Conservation (phyloP, 805 yeast species). For the Priceomyces carsonii region DNA sequence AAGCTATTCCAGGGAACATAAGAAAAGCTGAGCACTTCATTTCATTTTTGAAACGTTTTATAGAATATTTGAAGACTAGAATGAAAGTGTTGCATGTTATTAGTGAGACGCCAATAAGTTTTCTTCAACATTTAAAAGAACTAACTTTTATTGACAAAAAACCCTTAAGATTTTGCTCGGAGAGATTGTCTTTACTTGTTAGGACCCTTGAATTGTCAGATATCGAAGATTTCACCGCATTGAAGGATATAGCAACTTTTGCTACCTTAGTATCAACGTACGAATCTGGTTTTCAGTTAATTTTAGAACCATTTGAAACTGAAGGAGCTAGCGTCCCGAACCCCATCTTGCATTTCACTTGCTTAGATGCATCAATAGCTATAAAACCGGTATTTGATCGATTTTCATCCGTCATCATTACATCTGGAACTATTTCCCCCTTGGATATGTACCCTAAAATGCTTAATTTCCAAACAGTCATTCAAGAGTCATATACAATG, state of each 20-base stretch:
- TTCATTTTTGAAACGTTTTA: slow-evolving; percentile 86
- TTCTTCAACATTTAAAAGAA: slow-evolving; percentile 89
- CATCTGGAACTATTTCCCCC: slow-evolving; percentile 98
- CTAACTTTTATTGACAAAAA: slow-evolving; percentile 89
- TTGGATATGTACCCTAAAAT: slow-evolving; percentile 98
- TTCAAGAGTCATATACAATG: slow-evolving; percentile 95
- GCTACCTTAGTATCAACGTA: slow-evolving; percentile 95
- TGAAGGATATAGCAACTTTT: slow-evolving; percentile 94
- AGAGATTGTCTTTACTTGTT: slow-evolving; percentile 82
- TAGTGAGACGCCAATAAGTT: slow-evolving; percentile 95
- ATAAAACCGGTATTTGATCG: slow-evolving; percentile 95
- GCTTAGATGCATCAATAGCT: slow-evolving; percentile 97
- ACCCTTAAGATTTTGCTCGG: slow-evolving; percentile 90
- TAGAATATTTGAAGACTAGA: slow-evolving; percentile 92
- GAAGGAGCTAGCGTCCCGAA: slow-evolving; percentile 94
- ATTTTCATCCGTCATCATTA: slow-evolving; percentile 88
- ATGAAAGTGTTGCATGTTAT: slow-evolving; percentile 97
- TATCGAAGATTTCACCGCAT: slow-evolving; percentile 87
- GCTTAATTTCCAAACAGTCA: slow-evolving; percentile 90
- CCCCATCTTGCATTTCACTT: slow-evolving; percentile 89
- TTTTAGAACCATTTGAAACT: slow-evolving; percentile 93
- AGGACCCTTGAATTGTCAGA: slow-evolving; percentile 85
- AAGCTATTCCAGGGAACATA: slow-evolving; percentile 96
- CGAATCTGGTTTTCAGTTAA: slow-evolving; percentile 88
- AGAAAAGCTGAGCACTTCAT: slow-evolving; percentile 96